Conservation (phyloP, 306 rosid genomes). For the Parietaria judaica region DNA sequence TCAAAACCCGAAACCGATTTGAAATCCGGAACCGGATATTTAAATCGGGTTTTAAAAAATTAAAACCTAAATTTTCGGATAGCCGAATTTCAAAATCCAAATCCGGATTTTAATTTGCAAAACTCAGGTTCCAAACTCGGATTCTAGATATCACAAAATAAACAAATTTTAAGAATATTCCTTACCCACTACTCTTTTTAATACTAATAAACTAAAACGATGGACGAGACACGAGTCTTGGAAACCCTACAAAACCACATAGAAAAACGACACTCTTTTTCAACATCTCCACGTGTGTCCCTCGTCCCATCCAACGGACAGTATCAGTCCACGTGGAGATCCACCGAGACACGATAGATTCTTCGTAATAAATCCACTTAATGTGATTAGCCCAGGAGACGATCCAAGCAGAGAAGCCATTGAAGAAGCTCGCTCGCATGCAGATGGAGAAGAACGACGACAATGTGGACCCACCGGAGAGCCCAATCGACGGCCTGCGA, state of each 20-base stretch:
- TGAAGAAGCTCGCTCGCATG: constrained; percentile 13
- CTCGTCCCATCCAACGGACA: background rate
- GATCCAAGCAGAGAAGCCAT: background rate
- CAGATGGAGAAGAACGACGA: constrained; percentile 9
- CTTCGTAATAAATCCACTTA: too few species aligned
- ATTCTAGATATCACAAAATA: too few species aligned
- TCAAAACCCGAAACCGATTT: too few species aligned
- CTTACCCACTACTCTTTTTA: background rate
- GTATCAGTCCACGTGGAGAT: background rate
- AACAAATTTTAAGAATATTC: background rate
- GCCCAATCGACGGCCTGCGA: constrained; percentile 7
- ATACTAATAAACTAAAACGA: background rate
- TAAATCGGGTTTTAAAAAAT: too few species aligned
- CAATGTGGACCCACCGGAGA: constrained; percentile 7
- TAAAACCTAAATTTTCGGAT: too few species aligned
- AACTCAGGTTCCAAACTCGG: too few species aligned
- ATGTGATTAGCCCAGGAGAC: background rate
- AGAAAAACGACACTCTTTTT: background rate
- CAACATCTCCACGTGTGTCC: background rate
- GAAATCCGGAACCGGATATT: too few species aligned
- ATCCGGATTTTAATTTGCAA: too few species aligned
- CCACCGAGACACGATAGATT: background rate
- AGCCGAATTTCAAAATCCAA: too few species aligned
- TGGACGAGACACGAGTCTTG: background rate
- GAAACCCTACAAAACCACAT: constrained; percentile 9